Percentiles rank a stretch among this genome's conserved stretches.
Evolutionary conservation across 2,329 filamentous ascomycete species (phyloP).

Genomic region (Aurifilum marmelostoma): DNA sequence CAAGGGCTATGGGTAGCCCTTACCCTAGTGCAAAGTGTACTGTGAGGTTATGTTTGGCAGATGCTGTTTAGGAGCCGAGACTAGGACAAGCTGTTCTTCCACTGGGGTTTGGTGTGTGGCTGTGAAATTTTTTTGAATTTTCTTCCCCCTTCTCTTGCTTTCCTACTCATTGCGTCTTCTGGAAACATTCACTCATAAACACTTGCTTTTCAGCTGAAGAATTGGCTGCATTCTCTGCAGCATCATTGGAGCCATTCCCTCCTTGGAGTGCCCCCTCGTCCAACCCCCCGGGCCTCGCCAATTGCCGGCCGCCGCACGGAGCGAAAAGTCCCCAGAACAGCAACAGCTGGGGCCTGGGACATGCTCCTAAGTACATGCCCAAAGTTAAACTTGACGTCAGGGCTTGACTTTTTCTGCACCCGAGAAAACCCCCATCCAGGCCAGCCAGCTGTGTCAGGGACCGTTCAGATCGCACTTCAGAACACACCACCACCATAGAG

Average conservation of each 20-base stretch:
- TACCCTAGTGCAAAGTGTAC: not conserved
- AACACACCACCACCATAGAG: constrained; percentile 12
- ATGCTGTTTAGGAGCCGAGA: constrained; percentile 16
- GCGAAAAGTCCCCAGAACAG: not conserved
- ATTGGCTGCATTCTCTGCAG: not conserved
- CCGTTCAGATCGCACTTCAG: constrained; percentile 11
- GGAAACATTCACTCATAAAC: not conserved
- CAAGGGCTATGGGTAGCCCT: constrained; percentile 5
- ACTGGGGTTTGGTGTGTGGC: not conserved
- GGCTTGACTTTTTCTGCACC: not conserved
- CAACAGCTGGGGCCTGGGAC: not conserved
- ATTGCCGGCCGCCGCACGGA: constrained; percentile 13
- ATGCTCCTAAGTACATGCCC: not conserved
- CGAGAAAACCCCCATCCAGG: not conserved
- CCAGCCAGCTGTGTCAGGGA: not conserved
- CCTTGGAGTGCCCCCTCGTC: not conserved
- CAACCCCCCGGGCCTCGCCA: not conserved
- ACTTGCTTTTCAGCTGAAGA: constrained; percentile 1
- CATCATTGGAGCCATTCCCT: not conserved
- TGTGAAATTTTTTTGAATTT: not conserved
- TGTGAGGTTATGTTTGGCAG: not conserved
- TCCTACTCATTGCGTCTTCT: not conserved
- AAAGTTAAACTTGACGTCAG: constrained; percentile 27
- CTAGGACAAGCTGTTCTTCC: constrained; percentile 20
- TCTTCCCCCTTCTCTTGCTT: not conserved